phyloP scores from a whole-genome alignment of 2,329 filamentous ascomycete genomes.

The Phyllosticta citribraziliensis region DNA sequence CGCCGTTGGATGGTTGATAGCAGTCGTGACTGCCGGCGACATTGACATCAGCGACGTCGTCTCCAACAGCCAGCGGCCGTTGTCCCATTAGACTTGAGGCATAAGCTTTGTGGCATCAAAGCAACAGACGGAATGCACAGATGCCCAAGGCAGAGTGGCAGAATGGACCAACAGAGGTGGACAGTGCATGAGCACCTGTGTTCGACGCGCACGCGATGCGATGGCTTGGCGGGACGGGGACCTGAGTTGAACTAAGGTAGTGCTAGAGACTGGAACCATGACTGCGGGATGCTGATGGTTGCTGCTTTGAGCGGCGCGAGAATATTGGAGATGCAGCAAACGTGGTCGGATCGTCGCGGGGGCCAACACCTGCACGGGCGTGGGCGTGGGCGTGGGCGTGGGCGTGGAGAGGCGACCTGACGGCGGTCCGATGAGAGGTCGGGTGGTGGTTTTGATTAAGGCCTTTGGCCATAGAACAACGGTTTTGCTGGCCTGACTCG shows the following conservation, averaged over 20 bases:
- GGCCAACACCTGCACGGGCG: too few relatives aligned
- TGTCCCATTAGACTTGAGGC: neutral
- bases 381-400: too few relatives aligned
- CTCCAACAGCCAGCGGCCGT: neutral
- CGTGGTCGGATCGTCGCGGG: neutral
- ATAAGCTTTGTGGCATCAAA: neutral
- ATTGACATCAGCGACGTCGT: neutral
- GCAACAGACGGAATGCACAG: neutral
- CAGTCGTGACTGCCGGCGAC: neutral
- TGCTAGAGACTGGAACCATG: neutral
- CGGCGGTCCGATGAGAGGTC: neutral
- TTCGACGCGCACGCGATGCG: neutral
- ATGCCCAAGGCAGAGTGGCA: neutral
- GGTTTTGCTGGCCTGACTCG: neutral
- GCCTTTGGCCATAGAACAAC: too few relatives aligned
- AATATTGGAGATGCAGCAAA: neutral
- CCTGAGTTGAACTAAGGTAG: too few relatives aligned
- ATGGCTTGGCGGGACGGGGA: too few relatives aligned
- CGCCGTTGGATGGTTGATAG: neutral
- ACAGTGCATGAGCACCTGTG: neutral
- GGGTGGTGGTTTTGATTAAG: neutral
- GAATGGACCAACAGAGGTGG: neutral
- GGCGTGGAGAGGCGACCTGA: neutral
- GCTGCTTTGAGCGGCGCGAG: neutral
- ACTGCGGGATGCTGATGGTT: neutral